Evolutionary conservation across 768 basidiomycete genomes (phyloP).

Genomic region (Suillus decipiens): DNA sequence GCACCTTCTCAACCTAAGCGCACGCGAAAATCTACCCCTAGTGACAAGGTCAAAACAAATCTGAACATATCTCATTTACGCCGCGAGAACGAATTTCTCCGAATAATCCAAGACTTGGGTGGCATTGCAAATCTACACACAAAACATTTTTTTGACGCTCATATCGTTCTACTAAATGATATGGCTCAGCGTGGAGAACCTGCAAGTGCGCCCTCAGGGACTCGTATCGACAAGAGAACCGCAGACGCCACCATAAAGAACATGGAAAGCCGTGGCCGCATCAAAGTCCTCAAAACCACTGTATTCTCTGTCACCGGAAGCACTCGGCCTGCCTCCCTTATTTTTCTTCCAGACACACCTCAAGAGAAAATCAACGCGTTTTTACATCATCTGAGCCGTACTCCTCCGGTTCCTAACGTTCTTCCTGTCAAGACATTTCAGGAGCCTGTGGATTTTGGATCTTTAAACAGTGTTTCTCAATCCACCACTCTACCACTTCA

Average conservation of each 20-base stretch:
- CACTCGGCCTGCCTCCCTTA: conserved; percentile 57
- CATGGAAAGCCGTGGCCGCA: conserved; percentile 63
- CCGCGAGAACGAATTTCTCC: conserved; percentile 78
- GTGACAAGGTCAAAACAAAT: conserved; percentile 32
- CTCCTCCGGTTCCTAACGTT: conserved; percentile 26
- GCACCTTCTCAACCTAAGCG: conserved; percentile 26
- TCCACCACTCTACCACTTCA: conserved; percentile 43
- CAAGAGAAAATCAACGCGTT: conserved; percentile 58
- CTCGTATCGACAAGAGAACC: conserved; percentile 75
- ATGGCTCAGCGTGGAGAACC: conserved; percentile 63
- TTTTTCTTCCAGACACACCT: conserved; percentile 62
- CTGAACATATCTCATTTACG: conserved; percentile 77
- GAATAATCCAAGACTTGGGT: conserved; percentile 62
- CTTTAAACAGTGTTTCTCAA: conserved; percentile 33
- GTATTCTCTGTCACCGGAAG: conserved; percentile 60
- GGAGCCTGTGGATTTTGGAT: conserved; percentile 56
- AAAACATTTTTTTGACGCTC: conserved; percentile 71
- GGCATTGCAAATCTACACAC: conserved; percentile 68
- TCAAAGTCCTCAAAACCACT: conserved; percentile 71
- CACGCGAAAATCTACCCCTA: conserved; percentile 8
- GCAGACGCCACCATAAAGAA: conserved; percentile 57
- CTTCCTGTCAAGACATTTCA: conserved; percentile 52
- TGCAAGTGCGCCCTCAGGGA: conserved; percentile 68
- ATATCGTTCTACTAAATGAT: conserved; percentile 59
- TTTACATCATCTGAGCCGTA: conserved; percentile 54